Evolutionary conservation across 2,329 filamentous ascomycete genomes (phyloP).

Genomic region (Penicillium palitans): DNA sequence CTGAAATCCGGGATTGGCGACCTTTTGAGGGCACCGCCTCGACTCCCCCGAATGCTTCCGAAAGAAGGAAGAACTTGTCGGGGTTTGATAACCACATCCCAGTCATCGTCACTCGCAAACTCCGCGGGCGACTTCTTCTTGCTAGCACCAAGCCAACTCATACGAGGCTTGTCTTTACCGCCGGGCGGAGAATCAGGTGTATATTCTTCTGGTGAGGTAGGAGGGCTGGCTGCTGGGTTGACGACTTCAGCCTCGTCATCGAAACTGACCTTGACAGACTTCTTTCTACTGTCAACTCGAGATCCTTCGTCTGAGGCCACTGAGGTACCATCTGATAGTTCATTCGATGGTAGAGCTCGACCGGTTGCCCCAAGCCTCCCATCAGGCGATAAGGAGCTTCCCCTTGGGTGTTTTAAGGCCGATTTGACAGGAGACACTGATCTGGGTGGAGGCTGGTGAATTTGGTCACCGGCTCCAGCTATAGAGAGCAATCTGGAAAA

Average conservation of each 20-base stretch:
- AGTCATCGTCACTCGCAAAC: slow-evolving; percentile 47
- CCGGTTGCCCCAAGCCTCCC: slow-evolving; percentile 25
- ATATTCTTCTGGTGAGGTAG: slow-evolving; percentile 43
- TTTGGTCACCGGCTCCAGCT: slow-evolving; percentile 48
- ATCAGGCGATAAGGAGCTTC: slow-evolving; percentile 41
- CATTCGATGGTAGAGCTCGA: slow-evolving; percentile 46
- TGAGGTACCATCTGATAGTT: slow-evolving; percentile 59
- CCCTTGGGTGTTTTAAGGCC: slow-evolving; percentile 58
- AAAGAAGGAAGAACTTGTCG: slow-evolving; percentile 61
- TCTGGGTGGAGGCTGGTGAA: slow-evolving; percentile 60
- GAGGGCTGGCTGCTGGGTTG: slow-evolving; percentile 45
- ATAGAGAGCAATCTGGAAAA: slow-evolving; percentile 56
- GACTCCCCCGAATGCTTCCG: slow-evolving; percentile 59
- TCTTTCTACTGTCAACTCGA: slow-evolving; percentile 50
- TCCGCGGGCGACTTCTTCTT: slow-evolving; percentile 35
- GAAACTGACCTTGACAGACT: slow-evolving; percentile 66
- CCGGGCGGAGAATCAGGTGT: slow-evolving; percentile 36
- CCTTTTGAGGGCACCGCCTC: slow-evolving; percentile 30
- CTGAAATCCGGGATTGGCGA: slow-evolving; percentile 26
- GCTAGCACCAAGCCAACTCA: slow-evolving; percentile 39
- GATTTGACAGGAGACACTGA: slow-evolving; percentile 64
- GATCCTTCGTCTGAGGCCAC: slow-evolving; percentile 47
- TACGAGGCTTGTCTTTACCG: slow-evolving; percentile 32
- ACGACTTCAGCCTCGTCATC: slow-evolving; percentile 57
- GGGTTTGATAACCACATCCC: slow-evolving; percentile 59